Conservation (phyloP, 148 eudicot species). For the Gaultheria prostrata region DNA sequence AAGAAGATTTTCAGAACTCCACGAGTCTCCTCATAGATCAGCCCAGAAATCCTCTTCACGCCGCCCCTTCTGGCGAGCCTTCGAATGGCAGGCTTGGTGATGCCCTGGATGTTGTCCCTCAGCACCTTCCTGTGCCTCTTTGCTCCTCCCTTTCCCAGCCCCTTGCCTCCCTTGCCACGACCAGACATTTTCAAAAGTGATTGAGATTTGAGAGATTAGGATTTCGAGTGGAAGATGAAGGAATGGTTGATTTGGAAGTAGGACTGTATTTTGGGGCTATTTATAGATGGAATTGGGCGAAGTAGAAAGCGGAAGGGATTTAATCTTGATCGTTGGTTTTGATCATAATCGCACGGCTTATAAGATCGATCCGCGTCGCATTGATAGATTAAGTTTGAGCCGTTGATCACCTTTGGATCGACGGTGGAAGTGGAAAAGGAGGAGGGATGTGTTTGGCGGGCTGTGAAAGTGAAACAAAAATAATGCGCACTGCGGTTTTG, state of each 20-base stretch:
- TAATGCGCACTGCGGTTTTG: neutral
- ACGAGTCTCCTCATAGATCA: slow-evolving; percentile 48
- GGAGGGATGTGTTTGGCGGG: slow-evolving; percentile 12
- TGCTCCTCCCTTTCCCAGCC: slow-evolving; percentile 50
- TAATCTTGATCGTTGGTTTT: neutral
- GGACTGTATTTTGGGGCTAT: neutral
- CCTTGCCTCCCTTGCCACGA: slow-evolving; percentile 52
- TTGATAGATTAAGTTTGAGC: neutral
- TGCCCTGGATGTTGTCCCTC: slow-evolving; percentile 48
- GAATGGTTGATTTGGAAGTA: neutral
- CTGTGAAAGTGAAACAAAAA: neutral
- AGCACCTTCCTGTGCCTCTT: slow-evolving; percentile 46
- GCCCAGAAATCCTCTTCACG: slow-evolving; percentile 43
- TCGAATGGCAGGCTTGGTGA: slow-evolving; percentile 45
- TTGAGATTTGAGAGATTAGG: neutral
- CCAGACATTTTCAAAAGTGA: slow-evolving; percentile 33
- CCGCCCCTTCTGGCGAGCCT: slow-evolving; percentile 46
- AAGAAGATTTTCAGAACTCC: slow-evolving; percentile 45
- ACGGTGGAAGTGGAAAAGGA: neutral
- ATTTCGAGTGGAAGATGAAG: neutral
- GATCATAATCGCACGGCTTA: slow-evolving; percentile 17
- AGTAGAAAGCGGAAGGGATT: neutral
- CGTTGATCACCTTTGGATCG: slow-evolving; percentile 15
- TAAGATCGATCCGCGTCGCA: slow-evolving; percentile 21
- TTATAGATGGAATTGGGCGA: slow-evolving; percentile 1